Conservation (phyloP, 1,139 yeast species). For the Sugiyamaella sp. region DNA sequence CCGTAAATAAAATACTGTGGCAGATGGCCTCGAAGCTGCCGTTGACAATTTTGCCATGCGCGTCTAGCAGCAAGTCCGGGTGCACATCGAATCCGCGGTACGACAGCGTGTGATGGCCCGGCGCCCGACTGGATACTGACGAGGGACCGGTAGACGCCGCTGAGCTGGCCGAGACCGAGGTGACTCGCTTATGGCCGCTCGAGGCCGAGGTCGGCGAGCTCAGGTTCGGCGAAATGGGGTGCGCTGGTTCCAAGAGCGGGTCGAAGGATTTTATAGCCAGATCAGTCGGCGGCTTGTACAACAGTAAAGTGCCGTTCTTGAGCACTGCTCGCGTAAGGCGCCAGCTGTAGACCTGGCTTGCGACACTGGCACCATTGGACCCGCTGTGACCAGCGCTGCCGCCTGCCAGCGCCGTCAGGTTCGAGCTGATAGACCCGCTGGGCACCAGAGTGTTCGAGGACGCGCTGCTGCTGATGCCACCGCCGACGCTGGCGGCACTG, state of each 20-base stretch:
- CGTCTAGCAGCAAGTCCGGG: constrained; percentile 66
- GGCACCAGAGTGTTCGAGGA: constrained; percentile 4
- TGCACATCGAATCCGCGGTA: constrained; percentile 52
- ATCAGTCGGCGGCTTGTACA: constrained; percentile 42
- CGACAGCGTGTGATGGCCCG: constrained; percentile 6
- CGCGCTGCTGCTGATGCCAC: constrained; percentile 11
- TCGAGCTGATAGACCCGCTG: constrained; percentile 5
- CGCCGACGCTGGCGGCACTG: not conserved
- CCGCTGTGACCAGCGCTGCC: not conserved
- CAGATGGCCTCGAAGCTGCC: constrained; percentile 72
- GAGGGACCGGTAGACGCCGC: constrained; percentile 13
- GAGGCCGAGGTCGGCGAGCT: not conserved
- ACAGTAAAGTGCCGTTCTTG: constrained; percentile 36
- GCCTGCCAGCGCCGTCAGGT: constrained; percentile 2
- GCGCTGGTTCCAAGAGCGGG: constrained; percentile 27
- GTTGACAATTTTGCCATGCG: constrained; percentile 48
- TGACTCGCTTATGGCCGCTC: constrained; percentile 22
- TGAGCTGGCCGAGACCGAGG: constrained; percentile 14
- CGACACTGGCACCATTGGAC: constrained; percentile 1
- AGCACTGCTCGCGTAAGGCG: constrained; percentile 39
- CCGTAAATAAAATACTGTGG: constrained; percentile 67
- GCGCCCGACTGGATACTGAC: not conserved
- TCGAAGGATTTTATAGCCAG: constrained; percentile 37
- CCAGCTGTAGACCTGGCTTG: constrained; percentile 31
- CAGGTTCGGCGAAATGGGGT: not conserved